phyloP scores from a whole-genome alignment of 768 basidiomycete species.

The Auriscalpium orientale region DNA sequence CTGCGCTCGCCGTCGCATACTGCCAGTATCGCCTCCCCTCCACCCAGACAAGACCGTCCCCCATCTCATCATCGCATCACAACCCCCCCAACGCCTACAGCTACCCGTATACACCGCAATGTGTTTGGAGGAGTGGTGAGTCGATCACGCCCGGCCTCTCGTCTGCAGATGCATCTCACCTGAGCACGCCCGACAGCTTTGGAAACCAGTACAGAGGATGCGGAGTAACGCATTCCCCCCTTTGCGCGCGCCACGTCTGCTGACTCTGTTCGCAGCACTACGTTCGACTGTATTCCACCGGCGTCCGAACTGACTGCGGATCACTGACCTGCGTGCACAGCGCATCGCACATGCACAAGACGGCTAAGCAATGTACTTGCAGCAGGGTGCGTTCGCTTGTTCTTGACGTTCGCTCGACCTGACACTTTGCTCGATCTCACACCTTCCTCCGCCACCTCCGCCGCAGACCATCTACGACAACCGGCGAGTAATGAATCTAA shows the following conservation, averaged over 20 bases:
- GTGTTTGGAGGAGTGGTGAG: conserved; percentile 16
- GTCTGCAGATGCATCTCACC: neutral
- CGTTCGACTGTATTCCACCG: conserved; percentile 54
- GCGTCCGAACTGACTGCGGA: conserved; percentile 49
- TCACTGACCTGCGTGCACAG: conserved; percentile 45
- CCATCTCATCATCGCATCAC: neutral
- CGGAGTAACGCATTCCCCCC: conserved; percentile 7
- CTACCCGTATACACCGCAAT: conserved; percentile 1
- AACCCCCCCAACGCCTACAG: neutral
- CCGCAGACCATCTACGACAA: conserved; percentile 28
- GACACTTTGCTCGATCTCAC: conserved; percentile 6
- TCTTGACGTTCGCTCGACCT: neutral
- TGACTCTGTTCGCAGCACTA: conserved; percentile 42
- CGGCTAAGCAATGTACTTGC: conserved; percentile 52
- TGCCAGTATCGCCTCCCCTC: neutral
- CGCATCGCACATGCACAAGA: conserved; percentile 49
- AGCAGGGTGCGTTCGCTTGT: conserved; percentile 25
- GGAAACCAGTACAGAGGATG: conserved; percentile 17
- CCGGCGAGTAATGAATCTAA: conserved; percentile 54
- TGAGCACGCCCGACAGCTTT: neutral
- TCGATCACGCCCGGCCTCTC: neutral
- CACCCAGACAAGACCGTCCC: neutral
- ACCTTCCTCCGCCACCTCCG: neutral
- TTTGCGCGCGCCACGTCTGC: neutral
- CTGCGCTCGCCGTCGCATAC: neutral